Evolutionary conservation across 2,329 filamentous ascomycete genomes (phyloP).

Genomic region (Chalaropsis ovoidea): DNA sequence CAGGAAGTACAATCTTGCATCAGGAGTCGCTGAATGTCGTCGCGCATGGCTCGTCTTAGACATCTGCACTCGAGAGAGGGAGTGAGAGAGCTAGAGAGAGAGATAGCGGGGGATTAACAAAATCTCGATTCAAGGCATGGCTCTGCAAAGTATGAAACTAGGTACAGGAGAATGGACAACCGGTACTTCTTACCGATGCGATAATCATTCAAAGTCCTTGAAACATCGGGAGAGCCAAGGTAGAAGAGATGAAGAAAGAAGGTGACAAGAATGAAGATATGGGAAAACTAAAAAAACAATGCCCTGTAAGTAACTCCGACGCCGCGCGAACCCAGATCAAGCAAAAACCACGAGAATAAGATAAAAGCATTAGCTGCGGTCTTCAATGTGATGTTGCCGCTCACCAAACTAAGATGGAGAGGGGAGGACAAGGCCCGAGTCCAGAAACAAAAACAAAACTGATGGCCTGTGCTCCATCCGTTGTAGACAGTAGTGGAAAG

Average conservation of each 20-base stretch:
- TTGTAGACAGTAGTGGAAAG: conserved; percentile 5
- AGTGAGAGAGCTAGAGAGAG: background rate
- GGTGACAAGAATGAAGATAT: conserved; percentile 19
- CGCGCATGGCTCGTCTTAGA: background rate
- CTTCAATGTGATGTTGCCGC: conserved; percentile 11
- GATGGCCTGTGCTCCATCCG: conserved; percentile 5
- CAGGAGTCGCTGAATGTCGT: background rate
- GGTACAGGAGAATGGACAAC: background rate
- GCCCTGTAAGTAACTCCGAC: conserved; percentile 26
- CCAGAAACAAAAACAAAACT: conserved; percentile 3
- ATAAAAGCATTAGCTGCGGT: conserved; percentile 24
- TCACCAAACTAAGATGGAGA: background rate
- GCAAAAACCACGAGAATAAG: conserved; percentile 23
- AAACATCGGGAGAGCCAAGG: background rate
- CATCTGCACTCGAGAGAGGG: background rate
- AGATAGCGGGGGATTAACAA: background rate
- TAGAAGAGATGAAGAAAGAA: conserved; percentile 14
- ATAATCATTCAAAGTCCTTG: background rate
- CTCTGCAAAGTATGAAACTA: background rate
- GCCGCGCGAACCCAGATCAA: conserved; percentile 25
- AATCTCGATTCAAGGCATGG: conserved; percentile 9
- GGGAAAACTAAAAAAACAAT: conserved; percentile 20
- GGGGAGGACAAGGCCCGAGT: background rate
- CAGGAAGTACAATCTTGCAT: conserved; percentile 2
- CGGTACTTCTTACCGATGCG: background rate